phyloP scores from a whole-genome alignment of 1,284 basidiomycete genomes.

The Trichosporon coremiiforme region DNA sequence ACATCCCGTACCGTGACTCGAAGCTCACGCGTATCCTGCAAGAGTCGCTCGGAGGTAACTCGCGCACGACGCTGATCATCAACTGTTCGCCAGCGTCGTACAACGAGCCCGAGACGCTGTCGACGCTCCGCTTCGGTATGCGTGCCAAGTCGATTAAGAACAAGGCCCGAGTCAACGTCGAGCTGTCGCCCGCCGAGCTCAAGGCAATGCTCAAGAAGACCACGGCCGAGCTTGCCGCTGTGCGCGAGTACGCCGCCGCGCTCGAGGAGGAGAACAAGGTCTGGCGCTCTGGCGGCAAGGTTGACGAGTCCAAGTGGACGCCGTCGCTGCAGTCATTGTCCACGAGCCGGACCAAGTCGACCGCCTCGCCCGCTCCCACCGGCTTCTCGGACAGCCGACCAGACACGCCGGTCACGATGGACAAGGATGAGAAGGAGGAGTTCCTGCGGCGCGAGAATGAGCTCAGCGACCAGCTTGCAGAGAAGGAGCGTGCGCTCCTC shows the following conservation, averaged over 20 bases:
- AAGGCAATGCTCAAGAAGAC: constrained; percentile 90
- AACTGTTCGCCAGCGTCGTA: constrained; percentile 98
- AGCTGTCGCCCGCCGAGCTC: constrained; percentile 94
- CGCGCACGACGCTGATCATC: constrained; percentile 96
- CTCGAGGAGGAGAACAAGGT: constrained; percentile 90
- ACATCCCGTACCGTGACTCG: constrained; percentile 98
- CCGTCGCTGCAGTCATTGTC: constrained; percentile 48
- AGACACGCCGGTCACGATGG: constrained; percentile 66
- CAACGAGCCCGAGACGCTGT: constrained; percentile 94
- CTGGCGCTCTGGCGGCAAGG: constrained; percentile 86
- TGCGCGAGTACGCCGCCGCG: constrained; percentile 82
- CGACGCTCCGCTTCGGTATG: constrained; percentile 96
- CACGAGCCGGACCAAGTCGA: constrained; percentile 7
- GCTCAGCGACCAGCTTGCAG: constrained; percentile 86
- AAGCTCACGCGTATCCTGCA: constrained; percentile 98
- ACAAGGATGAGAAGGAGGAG: constrained; percentile 96
- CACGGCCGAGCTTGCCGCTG: constrained; percentile 77
- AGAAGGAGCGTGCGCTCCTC: constrained; percentile 84
- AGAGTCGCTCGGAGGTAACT: constrained; percentile 99
- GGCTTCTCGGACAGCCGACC: constrained; percentile 55
- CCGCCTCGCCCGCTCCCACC: constrained; percentile 67
- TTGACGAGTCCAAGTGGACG: constrained; percentile 84
- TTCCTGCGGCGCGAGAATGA: constrained; percentile 97
- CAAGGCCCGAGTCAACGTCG: constrained; percentile 96
- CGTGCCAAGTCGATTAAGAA: constrained; percentile 99